These are phyloP conservation scores for Monilinia fructicola DNA, from an alignment of 2,329 filamentous ascomycete species.

Conservation along the genomic window DNA sequence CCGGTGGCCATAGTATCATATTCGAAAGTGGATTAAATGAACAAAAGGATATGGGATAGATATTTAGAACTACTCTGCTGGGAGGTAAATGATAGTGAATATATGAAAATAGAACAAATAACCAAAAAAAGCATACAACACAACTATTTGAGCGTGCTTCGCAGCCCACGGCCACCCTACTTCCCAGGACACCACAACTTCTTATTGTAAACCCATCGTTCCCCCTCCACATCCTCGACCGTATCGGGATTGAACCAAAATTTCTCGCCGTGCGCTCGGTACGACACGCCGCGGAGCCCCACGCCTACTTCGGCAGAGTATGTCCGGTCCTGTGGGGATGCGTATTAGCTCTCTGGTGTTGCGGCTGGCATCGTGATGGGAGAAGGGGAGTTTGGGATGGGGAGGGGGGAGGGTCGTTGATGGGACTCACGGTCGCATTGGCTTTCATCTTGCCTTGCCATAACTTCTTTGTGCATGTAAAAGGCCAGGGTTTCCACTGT, in stretches of 20 bases:
- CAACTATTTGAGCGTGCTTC: no score
- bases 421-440: no score
- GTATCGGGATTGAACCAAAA: slow-evolving; percentile 24
- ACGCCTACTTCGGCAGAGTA: slow-evolving; percentile 28
- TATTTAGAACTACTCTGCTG: no score
- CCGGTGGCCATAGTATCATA: no score
- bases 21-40: no score
- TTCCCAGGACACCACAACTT: slow-evolving; percentile 26
- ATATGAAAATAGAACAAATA: no score
- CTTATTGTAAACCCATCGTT: slow-evolving; percentile 27
- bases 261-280: slow-evolving; percentile 27
- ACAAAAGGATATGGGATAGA: no score
- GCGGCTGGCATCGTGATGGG: no score
- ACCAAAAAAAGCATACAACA: no score
- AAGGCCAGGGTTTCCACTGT: slow-evolving; percentile 22
- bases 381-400: not conserved
- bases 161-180: not conserved
- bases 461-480: slow-evolving; percentile 17
- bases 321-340: not conserved
- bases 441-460: slow-evolving; percentile 15
- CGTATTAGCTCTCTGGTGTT: not conserved
- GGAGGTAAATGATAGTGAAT: no score
- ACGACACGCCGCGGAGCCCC: slow-evolving; percentile 26
- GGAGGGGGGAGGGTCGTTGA: no score
- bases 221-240: slow-evolving; percentile 27